Base-by-base conservation (phyloP, 352 stramenopile species). In the Globisporangium heterothallicum region DNA sequence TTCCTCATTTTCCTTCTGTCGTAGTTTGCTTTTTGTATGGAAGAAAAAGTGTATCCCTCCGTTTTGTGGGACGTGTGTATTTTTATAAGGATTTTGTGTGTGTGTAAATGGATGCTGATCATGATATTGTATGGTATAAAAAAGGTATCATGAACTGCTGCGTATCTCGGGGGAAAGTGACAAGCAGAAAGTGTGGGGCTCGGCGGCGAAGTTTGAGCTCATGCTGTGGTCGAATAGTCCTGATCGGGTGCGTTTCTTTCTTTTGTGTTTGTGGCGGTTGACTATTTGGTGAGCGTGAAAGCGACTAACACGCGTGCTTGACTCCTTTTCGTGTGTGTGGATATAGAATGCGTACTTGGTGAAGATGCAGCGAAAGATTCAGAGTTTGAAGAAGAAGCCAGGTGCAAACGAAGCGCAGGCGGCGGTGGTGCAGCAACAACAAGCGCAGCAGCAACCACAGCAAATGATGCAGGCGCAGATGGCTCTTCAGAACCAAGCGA, bases 161-260 rank as follows among this genome's bases (percentile, higher is more conserved):
- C 82, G 82, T 19, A 91, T 92, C 65, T 89, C 79, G 6, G 79
- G 78, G 3, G 77, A 92, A 40, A 78, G 70, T 45, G 79, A 92
- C 61, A 86, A 88, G 61, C 82, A 91, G 59, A 90, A 91, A 57
- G 82, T 91, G 32, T 92, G 82, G 82, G 67, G 75, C 43, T 91
- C 82, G 21, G 82, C 82, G 2, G 78, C 82, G 56, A 92, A 92
- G 69, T 92, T 92, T 55, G 82, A 92, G 68, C 64, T 92, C 59
- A 91, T 87, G 78, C 59, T 89, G 25, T 92, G 82, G 82, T 84
- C 79, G 46, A 90, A 79, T 54, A 87, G 74, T 40, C 63, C 61
- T 38, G 79, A 90, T 50, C 69, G 72, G 46, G 79, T 90, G 64
- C 44, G 68, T 66, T 14, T 8, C 2, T 1, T 24, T 14, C 3